Base-by-base conservation (phyloP, 2,329 filamentous ascomycete species). In the Clonostachys chloroleuca region DNA sequence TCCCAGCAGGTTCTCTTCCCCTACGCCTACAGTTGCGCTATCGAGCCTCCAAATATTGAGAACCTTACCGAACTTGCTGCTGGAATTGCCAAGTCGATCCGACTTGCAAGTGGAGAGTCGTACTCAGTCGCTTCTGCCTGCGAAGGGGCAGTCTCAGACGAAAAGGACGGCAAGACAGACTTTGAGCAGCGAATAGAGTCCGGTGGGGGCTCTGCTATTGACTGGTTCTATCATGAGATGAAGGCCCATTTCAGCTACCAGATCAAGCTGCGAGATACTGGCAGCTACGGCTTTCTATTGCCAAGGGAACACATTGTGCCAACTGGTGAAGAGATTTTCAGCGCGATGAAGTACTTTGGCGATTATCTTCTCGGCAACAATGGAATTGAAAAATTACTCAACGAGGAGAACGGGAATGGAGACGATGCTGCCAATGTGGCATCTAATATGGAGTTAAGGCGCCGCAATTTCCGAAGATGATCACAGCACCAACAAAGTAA, bases 1-100 rank as follows among this genome's bases (percentile, higher is more conserved):
- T 95, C 90, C 1, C 92, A 99, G 68, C 88, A 96, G 66, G 86
- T 99, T 18, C 76, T 97, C 9, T 96, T 94, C 62, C 94, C 94
- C 0, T 97, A 92, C 63, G 85, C 88, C 6, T 96, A 89, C 67
- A 89, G 88, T 12, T 99, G 94, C 72, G 70, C 74, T 6, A 75
- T 80, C 6, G 74, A 84, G 30, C 92, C 94, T 12, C 92, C 92
- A 1, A 91, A 91, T 36, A 73, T 94, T 14, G 94, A 99, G 67
- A 95, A 95, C 57, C 78, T 99, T 2, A 83, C 96, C 65, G 94
- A 99, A 65, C 78, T 97, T 16, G 94, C 86, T 2, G 78, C 91
- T 47, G 92, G 92, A 24, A 77, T 99, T 30, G 87, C 89, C 48
- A 96, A 96, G 66, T 86, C 91, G 8, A 95, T 97, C 56, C 82